These are phyloP conservation scores for Candida yuanshanica DNA, from an alignment of 805 yeast genomes.

Conservation along the genomic window DNA sequence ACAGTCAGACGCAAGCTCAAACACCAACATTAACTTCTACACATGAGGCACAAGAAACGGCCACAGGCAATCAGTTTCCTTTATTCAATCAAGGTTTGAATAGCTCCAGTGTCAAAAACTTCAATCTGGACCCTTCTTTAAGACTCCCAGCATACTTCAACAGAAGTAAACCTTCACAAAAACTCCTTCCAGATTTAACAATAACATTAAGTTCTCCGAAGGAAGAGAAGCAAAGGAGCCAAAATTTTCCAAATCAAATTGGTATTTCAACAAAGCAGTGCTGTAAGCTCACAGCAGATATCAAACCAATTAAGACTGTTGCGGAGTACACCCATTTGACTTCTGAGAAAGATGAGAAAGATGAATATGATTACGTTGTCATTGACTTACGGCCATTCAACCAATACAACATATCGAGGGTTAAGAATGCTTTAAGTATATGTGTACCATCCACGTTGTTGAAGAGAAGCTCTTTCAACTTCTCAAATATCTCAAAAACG, in stretches of 20 bases:
- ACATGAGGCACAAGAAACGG: too few species aligned
- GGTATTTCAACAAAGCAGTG: not conserved
- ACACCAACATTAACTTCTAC: too few species aligned
- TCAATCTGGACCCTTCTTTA: not conserved
- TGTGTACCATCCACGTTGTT: constrained; percentile 86
- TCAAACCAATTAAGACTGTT: constrained; percentile 8
- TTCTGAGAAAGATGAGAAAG: not conserved
- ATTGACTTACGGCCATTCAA: constrained; percentile 76
- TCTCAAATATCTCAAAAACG: constrained; percentile 23
- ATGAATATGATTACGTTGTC: constrained; percentile 11
- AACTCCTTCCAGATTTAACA: not conserved
- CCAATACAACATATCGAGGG: constrained; percentile 57
- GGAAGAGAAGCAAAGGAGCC: not conserved
- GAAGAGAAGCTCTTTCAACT: constrained; percentile 41
- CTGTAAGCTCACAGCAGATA: constrained; percentile 1
- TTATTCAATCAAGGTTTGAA: not conserved
- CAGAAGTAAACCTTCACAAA: not conserved
- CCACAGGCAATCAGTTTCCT: too few species aligned
- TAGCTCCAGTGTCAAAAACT: not conserved
- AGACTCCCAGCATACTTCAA: not conserved
- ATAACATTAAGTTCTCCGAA: not conserved
- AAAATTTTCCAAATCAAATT: constrained; percentile 1
- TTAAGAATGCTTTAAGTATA: constrained; percentile 61
- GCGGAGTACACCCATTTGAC: constrained; percentile 5
- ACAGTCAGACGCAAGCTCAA: not conserved